Percentiles rank a stretch among this genome's conserved stretches.
phyloP scores from a whole-genome alignment of 345 rosid genomes.

The Populus pruinosa region DNA sequence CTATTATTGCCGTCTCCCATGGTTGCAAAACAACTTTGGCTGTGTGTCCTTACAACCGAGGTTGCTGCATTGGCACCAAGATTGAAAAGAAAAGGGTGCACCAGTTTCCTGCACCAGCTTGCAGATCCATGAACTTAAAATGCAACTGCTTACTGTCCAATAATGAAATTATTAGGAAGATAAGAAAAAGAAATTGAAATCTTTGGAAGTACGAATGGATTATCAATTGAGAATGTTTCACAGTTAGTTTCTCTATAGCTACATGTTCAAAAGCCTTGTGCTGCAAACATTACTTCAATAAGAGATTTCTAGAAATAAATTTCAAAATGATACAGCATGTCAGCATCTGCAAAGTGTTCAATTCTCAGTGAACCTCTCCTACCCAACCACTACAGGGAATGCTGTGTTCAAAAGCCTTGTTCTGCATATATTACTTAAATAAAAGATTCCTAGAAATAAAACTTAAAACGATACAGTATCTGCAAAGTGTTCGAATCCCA shows the following conservation, averaged over 20 bases:
- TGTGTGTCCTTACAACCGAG: neutral
- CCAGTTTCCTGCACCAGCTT: neutral
- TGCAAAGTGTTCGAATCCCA: neutral
- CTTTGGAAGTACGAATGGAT: neutral
- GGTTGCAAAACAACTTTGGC: conserved; percentile 13
- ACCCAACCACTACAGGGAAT: neutral
- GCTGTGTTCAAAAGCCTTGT: neutral
- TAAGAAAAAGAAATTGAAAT: neutral
- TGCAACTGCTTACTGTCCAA: neutral
- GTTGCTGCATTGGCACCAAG: neutral
- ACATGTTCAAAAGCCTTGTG: neutral
- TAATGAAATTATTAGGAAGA: neutral
- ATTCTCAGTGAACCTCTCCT: neutral
- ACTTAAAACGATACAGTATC: neutral
- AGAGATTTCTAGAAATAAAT: neutral
- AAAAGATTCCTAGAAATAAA: neutral
- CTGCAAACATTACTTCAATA: neutral
- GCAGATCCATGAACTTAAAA: conserved; percentile 1
- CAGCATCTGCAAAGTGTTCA: neutral
- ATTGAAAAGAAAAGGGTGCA: neutral
- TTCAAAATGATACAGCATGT: neutral
- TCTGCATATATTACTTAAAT: neutral
- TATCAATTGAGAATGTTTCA: neutral
- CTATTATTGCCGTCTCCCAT: conserved; percentile 59
- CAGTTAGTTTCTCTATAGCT: neutral